These are phyloP conservation scores for Fragaria nilgerrensis DNA, from an alignment of 306 rosid species.

Conservation along the genomic window DNA sequence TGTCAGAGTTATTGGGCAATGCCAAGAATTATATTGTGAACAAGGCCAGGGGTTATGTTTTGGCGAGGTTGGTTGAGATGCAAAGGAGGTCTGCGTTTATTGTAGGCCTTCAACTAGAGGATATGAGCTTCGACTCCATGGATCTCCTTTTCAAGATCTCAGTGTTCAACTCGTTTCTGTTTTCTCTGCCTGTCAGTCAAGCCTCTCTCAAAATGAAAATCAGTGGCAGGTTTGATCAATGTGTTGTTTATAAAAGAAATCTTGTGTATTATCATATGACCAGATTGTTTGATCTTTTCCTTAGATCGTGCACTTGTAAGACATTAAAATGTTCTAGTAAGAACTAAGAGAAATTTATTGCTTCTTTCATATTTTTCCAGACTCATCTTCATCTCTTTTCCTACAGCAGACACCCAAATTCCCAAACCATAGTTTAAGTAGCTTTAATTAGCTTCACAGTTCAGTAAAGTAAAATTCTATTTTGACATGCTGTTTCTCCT, in stretches of 20 bases:
- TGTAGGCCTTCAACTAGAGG: slow-evolving; percentile 10
- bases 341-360: too few relatives aligned
- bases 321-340: background rate
- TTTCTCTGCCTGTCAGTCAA: slow-evolving; percentile 6
- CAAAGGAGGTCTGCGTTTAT: slow-evolving; percentile 5
- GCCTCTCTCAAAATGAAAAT: slow-evolving; percentile 12
- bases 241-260: background rate
- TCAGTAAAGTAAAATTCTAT: background rate
- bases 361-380: too few relatives aligned
- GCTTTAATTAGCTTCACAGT: background rate
- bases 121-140: background rate
- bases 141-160: slow-evolving; percentile 16
- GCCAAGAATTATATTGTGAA: background rate
- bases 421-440: too few relatives aligned
- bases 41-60: background rate
- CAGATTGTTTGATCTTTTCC: background rate
- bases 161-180: slow-evolving; percentile 4
- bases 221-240: slow-evolving; percentile 11
- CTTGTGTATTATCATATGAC: background rate
- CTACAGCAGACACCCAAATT: too few relatives aligned
- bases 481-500: background rate
- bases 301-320: background rate
- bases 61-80: slow-evolving; percentile 7
- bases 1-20: background rate
- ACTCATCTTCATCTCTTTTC: too few relatives aligned